Percentiles rank a stretch among this genome's conserved stretches.
phyloP scores from a whole-genome alignment of 345 rosid genomes.

The Geranium rotundifolium region DNA sequence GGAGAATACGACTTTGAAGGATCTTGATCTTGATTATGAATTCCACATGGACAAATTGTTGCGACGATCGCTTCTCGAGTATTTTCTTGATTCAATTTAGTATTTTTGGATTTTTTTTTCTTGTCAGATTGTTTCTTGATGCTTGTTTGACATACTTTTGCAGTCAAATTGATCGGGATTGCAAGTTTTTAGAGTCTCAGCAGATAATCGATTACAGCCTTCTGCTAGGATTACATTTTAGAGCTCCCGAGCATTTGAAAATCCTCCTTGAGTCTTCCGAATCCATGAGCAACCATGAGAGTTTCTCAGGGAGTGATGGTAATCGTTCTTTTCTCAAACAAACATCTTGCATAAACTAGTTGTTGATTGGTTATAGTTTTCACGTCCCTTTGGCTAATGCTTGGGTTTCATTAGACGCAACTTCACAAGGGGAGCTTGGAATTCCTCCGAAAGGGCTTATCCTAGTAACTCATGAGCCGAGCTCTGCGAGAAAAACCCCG shows the following conservation, averaged over 20 bases:
- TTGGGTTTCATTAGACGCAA: conserved; percentile 25
- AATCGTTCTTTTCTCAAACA: conserved; percentile 7
- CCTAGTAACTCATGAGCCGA: conserved; percentile 71
- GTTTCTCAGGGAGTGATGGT: conserved; percentile 37
- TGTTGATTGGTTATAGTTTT: not conserved
- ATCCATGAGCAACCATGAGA: conserved; percentile 29
- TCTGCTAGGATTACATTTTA: conserved; percentile 69
- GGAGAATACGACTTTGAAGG: conserved; percentile 77
- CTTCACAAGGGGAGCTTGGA: conserved; percentile 32
- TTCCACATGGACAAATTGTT: conserved; percentile 84
- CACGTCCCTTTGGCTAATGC: not conserved
- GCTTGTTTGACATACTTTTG: conserved; percentile 5
- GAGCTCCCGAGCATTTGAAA: conserved; percentile 67
- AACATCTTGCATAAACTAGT: not conserved
- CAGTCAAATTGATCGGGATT: conserved; percentile 68
- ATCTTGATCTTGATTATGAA: conserved; percentile 68
- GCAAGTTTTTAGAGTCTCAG: conserved; percentile 69
- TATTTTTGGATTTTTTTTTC: not conserved
- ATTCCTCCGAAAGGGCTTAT: conserved; percentile 59
- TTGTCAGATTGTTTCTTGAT: no score
- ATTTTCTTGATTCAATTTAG: conserved; percentile 13
- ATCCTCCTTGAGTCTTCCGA: conserved; percentile 43
- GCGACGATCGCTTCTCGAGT: conserved; percentile 70
- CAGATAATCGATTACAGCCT: conserved; percentile 83
- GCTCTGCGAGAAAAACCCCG: conserved; percentile 48